Conservation (phyloP, 306 rosid genomes). For the Parietaria judaica region DNA sequence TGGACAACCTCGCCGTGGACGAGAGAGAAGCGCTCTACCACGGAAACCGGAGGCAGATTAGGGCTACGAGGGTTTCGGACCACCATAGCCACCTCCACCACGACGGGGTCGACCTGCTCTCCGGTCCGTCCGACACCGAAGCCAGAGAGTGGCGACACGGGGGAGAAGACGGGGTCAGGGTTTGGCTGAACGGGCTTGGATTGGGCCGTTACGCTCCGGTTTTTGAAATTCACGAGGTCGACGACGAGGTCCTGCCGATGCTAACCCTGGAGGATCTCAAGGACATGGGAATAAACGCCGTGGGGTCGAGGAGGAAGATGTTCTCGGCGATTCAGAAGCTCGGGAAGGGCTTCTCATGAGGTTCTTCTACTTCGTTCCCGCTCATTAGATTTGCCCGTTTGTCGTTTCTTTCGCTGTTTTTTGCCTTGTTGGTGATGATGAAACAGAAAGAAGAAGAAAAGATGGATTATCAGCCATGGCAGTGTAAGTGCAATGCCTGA, state of each 20-base stretch:
- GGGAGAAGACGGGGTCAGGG: slow-evolving; percentile 73
- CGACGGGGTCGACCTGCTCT: slow-evolving; percentile 60
- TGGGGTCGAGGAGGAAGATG: slow-evolving; percentile 84
- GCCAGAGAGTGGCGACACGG: slow-evolving; percentile 58
- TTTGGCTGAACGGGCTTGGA: slow-evolving; percentile 90
- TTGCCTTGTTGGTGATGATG: slow-evolving; percentile 12
- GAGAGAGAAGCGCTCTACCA: slow-evolving; percentile 43
- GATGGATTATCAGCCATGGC: slow-evolving; percentile 36
- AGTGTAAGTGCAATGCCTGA: slow-evolving; percentile 40
- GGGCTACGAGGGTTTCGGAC: slow-evolving; percentile 60
- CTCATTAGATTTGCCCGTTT: neutral
- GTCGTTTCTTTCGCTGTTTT: neutral
- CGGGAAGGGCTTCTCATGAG: slow-evolving; percentile 72
- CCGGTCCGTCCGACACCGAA: slow-evolving; percentile 78
- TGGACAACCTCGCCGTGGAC: slow-evolving; percentile 72
- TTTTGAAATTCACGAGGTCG: slow-evolving; percentile 91
- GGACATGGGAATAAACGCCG: slow-evolving; percentile 91
- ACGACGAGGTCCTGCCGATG: slow-evolving; percentile 90
- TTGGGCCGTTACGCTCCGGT: slow-evolving; percentile 85
- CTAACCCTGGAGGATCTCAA: slow-evolving; percentile 79
- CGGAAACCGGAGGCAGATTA: slow-evolving; percentile 47
- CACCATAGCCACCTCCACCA: slow-evolving; percentile 29
- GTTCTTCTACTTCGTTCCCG: neutral
- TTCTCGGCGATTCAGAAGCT: slow-evolving; percentile 86
- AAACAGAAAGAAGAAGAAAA: slow-evolving; percentile 12